Evolutionary conservation across 345 rosid species (phyloP), one percentile per base, ranked within the genome.

Genomic region (Trapa incisa): DNA sequence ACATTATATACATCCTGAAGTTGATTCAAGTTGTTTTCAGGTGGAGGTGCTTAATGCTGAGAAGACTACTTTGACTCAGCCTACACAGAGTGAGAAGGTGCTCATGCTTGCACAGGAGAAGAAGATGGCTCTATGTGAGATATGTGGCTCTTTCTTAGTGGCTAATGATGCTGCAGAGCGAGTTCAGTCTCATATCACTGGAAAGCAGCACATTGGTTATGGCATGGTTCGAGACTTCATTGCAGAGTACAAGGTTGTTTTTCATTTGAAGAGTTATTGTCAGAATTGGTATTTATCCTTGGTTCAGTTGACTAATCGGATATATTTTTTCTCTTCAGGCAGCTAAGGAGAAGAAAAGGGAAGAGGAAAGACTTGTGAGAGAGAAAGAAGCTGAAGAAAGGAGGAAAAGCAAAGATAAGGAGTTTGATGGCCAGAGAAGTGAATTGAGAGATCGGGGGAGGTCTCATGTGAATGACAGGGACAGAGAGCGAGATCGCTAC

Each of bases 141-240:
- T 86, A 57, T 95, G 99, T 80, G 99, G 99, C 61, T 95, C 99
- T 66, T 95, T 95, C 81, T 86, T 95, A 8, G 85, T 95, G 54
- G 97, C 99, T 67, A 95, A 89, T 81, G 99, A 95, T 71, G 99
- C 93, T 65, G 85, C 80, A 43, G 97, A 95, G 80, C 91, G 99
- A 78, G 89, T 97, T 66, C 96, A 91, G 74, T 95, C 99, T 78
- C 97, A 95, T 77, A 82, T 95, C 77, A 78, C 81, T 0, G 97
- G 99, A 73, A 95, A 95, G 84, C 99, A 95, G 72, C 99, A 95
- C 79, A 82, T 95, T 68, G 99, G 99, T 61, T 95, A 87, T 70
- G 97, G 99, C 73, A 65, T 94, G 97, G 99, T 91, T 70, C 87
- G 99, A 5, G 97, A 94, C 72, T 94, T 89, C 73, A 85, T 94